A percentile compares a stretch with the other conserved stretches of the same genome.
Evolutionary conservation across 116 monocot genomes (phyloP).

Genomic region (Dioscorea cayenensis): DNA sequence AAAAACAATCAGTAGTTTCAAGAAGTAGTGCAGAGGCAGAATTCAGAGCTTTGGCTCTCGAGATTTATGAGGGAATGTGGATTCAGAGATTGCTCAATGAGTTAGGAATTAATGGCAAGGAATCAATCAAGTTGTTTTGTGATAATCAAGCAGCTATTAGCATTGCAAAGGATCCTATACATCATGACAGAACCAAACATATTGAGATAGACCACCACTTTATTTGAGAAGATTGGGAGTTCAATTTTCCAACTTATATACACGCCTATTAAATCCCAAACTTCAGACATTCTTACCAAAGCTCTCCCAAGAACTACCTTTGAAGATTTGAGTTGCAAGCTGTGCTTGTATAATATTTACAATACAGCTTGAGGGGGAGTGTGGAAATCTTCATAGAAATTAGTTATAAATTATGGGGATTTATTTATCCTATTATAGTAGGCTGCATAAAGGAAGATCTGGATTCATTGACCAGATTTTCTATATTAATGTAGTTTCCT

Average conservation of each 20-base stretch:
- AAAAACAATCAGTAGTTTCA: neutral
- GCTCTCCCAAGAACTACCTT: too few relatives aligned
- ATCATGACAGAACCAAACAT: slow-evolving; percentile 3
- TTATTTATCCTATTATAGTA: too few relatives aligned
- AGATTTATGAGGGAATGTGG: neutral
- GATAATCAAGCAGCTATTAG: neutral
- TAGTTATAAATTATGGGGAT: too few relatives aligned
- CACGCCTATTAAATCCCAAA: too few relatives aligned
- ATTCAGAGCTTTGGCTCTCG: neutral
- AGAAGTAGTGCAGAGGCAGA: neutral
- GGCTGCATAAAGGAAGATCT: too few relatives aligned
- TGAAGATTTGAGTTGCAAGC: too few relatives aligned
- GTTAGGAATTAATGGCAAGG: neutral
- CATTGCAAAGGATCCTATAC: neutral
- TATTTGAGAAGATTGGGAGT: neutral
- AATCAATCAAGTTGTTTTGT: neutral
- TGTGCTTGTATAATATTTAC: too few relatives aligned
- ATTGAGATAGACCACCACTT: neutral
- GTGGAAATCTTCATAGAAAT: too few relatives aligned
- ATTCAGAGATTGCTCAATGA: neutral
- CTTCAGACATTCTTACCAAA: too few relatives aligned
- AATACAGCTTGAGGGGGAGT: too few relatives aligned
- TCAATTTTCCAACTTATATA: neutral
- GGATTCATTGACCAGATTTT: too few relatives aligned
- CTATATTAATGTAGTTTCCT: too few relatives aligned